A percentile compares a stretch with the other conserved stretches of the same genome.
Evolutionary conservation across 441 rosid species (phyloP).

Genomic region (Croton setiger): DNA sequence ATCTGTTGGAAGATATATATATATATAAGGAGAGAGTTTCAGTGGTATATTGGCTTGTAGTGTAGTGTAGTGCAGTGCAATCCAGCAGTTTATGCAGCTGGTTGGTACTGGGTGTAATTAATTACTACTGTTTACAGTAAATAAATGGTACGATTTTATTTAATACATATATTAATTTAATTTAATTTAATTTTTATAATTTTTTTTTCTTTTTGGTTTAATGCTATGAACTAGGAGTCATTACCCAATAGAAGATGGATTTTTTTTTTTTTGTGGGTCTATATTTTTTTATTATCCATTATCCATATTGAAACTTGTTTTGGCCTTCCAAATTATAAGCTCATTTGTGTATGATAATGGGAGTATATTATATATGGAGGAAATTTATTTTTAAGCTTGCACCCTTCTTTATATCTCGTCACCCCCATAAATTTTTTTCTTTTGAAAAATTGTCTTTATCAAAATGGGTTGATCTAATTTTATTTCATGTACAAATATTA

Average conservation of each 20-base stretch:
- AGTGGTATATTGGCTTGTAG: conserved; percentile 19
- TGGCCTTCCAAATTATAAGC: conserved; percentile 30
- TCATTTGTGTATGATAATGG: neutral
- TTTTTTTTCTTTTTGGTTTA: too few species aligned
- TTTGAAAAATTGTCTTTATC: too few species aligned
- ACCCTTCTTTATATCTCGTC: too few species aligned
- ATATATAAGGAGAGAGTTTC: conserved; percentile 1
- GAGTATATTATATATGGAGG: too few species aligned
- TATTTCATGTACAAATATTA: too few species aligned
- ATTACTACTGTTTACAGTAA: neutral
- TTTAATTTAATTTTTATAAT: too few species aligned
- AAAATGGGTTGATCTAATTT: too few species aligned
- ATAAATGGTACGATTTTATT: neutral
- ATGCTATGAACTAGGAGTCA: too few species aligned
- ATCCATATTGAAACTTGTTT: conserved; percentile 10
- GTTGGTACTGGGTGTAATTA: too few species aligned
- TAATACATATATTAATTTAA: too few species aligned
- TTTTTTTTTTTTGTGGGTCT: neutral
- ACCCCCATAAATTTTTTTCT: too few species aligned
- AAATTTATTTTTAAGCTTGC: too few species aligned
- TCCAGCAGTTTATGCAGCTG: neutral
- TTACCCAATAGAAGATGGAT: neutral
- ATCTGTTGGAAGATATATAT: conserved; percentile 35
- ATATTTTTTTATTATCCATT: conserved; percentile 5
- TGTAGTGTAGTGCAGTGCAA: conserved; percentile 6